These are phyloP conservation scores for Lachnellula cervina DNA, from an alignment of 2,329 filamentous ascomycete genomes.

Conservation along the genomic window DNA sequence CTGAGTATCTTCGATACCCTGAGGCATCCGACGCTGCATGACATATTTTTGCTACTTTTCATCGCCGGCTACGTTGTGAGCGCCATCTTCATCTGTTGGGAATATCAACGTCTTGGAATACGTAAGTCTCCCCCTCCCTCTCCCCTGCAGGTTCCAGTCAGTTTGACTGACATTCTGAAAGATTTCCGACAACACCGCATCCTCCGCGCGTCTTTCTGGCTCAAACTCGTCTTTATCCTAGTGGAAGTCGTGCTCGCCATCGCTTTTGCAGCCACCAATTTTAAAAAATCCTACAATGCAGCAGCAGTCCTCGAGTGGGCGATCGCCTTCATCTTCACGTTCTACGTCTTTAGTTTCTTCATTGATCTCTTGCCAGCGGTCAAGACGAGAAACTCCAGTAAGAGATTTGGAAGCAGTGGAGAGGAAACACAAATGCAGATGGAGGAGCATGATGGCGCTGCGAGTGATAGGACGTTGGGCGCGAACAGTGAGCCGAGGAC, in stretches of 20 bases:
- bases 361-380: constrained; percentile 78
- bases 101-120: constrained; percentile 81
- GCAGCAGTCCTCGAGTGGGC: constrained; percentile 77
- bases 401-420: constrained; percentile 10
- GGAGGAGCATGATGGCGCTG: constrained; percentile 24
- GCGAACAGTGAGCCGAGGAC: constrained; percentile 10
- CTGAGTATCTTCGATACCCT: constrained; percentile 81
- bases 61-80: constrained; percentile 80
- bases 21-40: constrained; percentile 62
- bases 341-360: constrained; percentile 82
- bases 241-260: constrained; percentile 70
- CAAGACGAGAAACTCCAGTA: constrained; percentile 12
- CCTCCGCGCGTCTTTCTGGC: constrained; percentile 74
- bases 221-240: constrained; percentile 82
- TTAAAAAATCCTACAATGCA: constrained; percentile 48
- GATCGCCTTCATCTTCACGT: constrained; percentile 78
- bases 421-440: constrained; percentile 24
- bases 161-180: constrained; percentile 22
- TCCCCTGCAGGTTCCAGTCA: neutral
- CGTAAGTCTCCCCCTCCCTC: constrained; percentile 40
- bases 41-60: constrained; percentile 75
- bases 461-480: constrained; percentile 17
- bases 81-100: constrained; percentile 82
- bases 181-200: constrained; percentile 70
- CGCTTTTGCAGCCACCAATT: constrained; percentile 61